These are phyloP conservation scores for Vigna reflexopilosa DNA, from an alignment of 306 rosid genomes.

Conservation along the genomic window DNA sequence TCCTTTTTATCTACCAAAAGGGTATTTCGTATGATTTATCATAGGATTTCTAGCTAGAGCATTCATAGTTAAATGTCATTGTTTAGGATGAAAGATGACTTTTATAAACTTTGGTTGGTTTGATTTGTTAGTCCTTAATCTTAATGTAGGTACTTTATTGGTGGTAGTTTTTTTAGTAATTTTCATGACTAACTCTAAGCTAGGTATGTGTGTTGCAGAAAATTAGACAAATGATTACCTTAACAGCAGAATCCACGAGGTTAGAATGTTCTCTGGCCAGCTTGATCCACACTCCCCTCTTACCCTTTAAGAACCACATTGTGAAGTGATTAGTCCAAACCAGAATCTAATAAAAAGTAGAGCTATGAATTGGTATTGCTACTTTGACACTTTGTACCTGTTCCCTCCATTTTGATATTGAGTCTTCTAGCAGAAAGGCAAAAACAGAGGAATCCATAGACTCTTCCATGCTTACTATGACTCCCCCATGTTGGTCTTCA, in stretches of 20 bases:
- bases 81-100: too few species aligned
- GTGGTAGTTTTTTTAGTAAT: too few species aligned
- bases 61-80: too few species aligned
- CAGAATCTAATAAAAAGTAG: neutral
- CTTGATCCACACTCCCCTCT: slow-evolving; percentile 90
- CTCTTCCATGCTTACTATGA: slow-evolving; percentile 59
- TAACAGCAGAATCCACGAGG: slow-evolving; percentile 68
- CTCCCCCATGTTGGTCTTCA: slow-evolving; percentile 76
- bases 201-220: neutral
- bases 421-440: slow-evolving; percentile 56
- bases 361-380: neutral
- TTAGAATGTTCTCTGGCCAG: slow-evolving; percentile 60
- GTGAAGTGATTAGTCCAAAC: neutral
- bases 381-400: slow-evolving; percentile 50
- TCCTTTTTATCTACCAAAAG: too few species aligned
- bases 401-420: slow-evolving; percentile 68
- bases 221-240: slow-evolving; percentile 50
- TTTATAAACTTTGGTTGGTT: too few species aligned
- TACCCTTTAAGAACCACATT: slow-evolving; percentile 57
- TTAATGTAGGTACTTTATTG: too few species aligned
- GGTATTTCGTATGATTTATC: too few species aligned
- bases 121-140: too few species aligned
- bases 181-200: too few species aligned
- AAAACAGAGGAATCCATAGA: slow-evolving; percentile 63
- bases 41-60: too few species aligned